Percentiles rank a stretch among this genome's conserved stretches.
Conservation (phyloP, 805 yeast species). For the Starmerella vitae region DNA sequence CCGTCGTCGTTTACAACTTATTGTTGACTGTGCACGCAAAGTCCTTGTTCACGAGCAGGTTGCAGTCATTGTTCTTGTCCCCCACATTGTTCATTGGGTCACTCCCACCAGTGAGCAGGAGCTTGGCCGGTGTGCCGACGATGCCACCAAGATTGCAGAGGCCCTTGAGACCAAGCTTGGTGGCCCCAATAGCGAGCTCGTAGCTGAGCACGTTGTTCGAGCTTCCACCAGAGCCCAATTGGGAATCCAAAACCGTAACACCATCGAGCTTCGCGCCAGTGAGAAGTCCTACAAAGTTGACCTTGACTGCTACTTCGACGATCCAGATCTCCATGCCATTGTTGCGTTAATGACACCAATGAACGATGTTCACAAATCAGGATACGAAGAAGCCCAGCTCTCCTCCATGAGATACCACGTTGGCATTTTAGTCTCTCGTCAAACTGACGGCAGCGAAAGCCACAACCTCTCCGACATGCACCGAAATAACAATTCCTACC, state of each 20-base stretch:
- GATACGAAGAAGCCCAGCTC: constrained; percentile 18
- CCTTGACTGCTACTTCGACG: constrained; percentile 17
- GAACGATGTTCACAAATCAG: constrained; percentile 3
- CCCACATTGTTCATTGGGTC: constrained; percentile 17
- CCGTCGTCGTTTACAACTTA: background rate
- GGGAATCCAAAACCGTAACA: constrained; percentile 10
- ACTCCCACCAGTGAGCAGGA: constrained; percentile 11
- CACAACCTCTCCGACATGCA: background rate
- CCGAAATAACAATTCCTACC: background rate
- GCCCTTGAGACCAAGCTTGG: constrained; percentile 14
- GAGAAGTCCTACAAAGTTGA: constrained; percentile 10
- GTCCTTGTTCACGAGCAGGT: constrained; percentile 12
- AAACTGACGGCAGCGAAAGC: background rate
- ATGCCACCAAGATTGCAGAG: constrained; percentile 6
- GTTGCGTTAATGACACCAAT: constrained; percentile 17
- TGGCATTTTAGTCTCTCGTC: constrained; percentile 6
- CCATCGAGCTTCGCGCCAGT: constrained; percentile 9
- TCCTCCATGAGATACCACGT: constrained; percentile 17
- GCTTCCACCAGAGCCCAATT: constrained; percentile 12
- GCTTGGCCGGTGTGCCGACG: constrained; percentile 7
- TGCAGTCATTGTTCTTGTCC: constrained; percentile 14
- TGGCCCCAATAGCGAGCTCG: constrained; percentile 12
- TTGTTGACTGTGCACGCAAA: constrained; percentile 8
- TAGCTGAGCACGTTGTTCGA: constrained; percentile 13
- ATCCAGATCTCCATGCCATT: constrained; percentile 15